phyloP scores from a whole-genome alignment of 495 filamentous ascomycete species.

The Penicillium riverlandense region DNA sequence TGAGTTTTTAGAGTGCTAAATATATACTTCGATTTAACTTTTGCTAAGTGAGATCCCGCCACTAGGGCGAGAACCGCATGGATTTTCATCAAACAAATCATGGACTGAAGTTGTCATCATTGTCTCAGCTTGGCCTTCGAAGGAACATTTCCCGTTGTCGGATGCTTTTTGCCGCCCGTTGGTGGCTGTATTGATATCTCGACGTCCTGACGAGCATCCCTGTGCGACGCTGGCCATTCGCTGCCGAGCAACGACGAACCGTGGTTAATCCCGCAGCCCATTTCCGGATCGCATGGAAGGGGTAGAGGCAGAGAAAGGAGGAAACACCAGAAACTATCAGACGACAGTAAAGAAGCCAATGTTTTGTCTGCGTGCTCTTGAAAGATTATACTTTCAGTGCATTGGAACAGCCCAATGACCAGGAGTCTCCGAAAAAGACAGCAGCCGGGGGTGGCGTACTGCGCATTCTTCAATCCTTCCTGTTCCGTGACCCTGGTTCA shows the following conservation, averaged over 20 bases:
- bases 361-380: slow-evolving; percentile 1
- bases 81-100: slow-evolving; percentile 5
- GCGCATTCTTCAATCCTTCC: slow-evolving; percentile 4
- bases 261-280: slow-evolving; percentile 7
- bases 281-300: slow-evolving; percentile 15
- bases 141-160: neutral
- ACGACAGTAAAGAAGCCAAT: neutral
- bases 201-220: slow-evolving; percentile 1
- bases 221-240: neutral
- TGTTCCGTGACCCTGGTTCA: slow-evolving; percentile 6
- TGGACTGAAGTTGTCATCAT: neutral
- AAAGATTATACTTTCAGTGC: neutral
- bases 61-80: neutral
- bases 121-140: neutral
- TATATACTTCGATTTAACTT: slow-evolving; percentile 8
- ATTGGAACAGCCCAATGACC: slow-evolving; percentile 7
- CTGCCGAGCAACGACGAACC: slow-evolving; percentile 4
- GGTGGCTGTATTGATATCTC: slow-evolving; percentile 4
- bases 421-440: slow-evolving; percentile 1
- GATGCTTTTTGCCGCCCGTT: neutral
- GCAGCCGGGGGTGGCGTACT: slow-evolving; percentile 4
- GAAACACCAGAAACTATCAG: slow-evolving; percentile 1
- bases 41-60: neutral
- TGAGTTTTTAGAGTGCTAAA: slow-evolving; percentile 1
- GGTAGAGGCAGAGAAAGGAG: neutral